These are phyloP conservation scores for Pulveroboletus sp. DNA, from an alignment of 768 basidiomycete species.

Conservation along the genomic window DNA sequence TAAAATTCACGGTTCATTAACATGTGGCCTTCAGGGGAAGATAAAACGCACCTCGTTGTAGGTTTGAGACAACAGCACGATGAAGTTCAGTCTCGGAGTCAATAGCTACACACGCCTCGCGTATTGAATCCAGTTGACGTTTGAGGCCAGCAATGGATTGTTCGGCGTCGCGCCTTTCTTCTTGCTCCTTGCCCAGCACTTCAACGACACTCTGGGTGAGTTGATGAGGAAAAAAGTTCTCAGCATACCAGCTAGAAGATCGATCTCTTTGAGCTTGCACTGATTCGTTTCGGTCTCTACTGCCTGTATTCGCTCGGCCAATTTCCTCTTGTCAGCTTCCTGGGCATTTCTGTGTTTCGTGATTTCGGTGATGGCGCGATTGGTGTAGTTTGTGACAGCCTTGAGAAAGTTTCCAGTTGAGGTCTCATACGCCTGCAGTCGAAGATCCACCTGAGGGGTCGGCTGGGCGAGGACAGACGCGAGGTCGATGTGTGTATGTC, in stretches of 20 bases:
- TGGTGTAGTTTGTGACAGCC: constrained; percentile 68
- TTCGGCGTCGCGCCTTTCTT: constrained; percentile 69
- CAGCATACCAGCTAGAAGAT: constrained; percentile 67
- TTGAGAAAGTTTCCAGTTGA: constrained; percentile 70
- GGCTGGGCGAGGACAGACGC: constrained; percentile 48
- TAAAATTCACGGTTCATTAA: constrained; percentile 19
- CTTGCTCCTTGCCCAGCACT: constrained; percentile 68
- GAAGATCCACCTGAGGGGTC: constrained; percentile 61
- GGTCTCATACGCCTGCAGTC: constrained; percentile 53
- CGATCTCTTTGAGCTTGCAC: constrained; percentile 76
- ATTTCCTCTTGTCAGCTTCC: constrained; percentile 54
- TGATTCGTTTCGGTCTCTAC: constrained; percentile 67
- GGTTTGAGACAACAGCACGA: constrained; percentile 53
- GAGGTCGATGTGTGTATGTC: constrained; percentile 55
- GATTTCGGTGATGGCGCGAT: constrained; percentile 64
- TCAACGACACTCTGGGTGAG: background rate
- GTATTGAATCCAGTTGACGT: constrained; percentile 60
- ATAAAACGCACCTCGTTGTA: constrained; percentile 51
- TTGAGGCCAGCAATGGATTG: constrained; percentile 54
- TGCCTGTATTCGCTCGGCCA: constrained; percentile 55
- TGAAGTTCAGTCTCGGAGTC: constrained; percentile 74
- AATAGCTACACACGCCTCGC: constrained; percentile 53
- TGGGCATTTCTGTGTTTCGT: constrained; percentile 62
- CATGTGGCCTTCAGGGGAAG: background rate
- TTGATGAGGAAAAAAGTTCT: background rate